Conservation (phyloP, 768 basidiomycete species). For the Mycena galericulata region DNA sequence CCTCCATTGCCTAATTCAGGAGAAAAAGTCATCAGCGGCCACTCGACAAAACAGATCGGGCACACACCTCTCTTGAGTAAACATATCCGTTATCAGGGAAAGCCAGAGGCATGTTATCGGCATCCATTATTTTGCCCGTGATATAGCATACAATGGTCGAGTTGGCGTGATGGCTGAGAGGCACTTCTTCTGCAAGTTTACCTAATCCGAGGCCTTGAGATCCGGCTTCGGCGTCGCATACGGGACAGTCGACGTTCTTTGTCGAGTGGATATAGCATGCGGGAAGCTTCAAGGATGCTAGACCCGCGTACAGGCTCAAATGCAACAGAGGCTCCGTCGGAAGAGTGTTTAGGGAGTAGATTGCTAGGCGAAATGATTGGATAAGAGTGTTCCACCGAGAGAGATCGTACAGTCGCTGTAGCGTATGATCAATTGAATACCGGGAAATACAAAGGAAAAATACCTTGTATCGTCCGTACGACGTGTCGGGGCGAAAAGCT, state of each 20-base stretch:
- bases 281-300: slow-evolving; percentile 91
- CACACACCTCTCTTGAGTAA: slow-evolving; percentile 89
- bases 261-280: slow-evolving; percentile 75
- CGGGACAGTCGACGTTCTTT: slow-evolving; percentile 90
- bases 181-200: slow-evolving; percentile 85
- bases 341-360: slow-evolving; percentile 88
- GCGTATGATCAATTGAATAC: slow-evolving; percentile 5
- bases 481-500: slow-evolving; percentile 77
- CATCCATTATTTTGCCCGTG: slow-evolving; percentile 95
- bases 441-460: slow-evolving; percentile 25
- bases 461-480: slow-evolving; percentile 86
- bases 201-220: slow-evolving; percentile 67
- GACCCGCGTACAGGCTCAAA: slow-evolving; percentile 90
- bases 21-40: slow-evolving; percentile 27
- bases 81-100: slow-evolving; percentile 88
- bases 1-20: slow-evolving; percentile 80
- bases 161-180: slow-evolving; percentile 93
- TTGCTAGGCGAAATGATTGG: slow-evolving; percentile 84
- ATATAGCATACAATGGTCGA: slow-evolving; percentile 95
- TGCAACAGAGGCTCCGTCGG: slow-evolving; percentile 90
- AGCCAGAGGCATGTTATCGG: slow-evolving; percentile 91
- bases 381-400: slow-evolving; percentile 83
- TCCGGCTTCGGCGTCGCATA: slow-evolving; percentile 75
- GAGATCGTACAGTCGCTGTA: slow-evolving; percentile 84
- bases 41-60: not conserved